These are phyloP conservation scores for Exserohilum turcica DNA, from an alignment of 2,329 filamentous ascomycete species.

Conservation along the genomic window DNA sequence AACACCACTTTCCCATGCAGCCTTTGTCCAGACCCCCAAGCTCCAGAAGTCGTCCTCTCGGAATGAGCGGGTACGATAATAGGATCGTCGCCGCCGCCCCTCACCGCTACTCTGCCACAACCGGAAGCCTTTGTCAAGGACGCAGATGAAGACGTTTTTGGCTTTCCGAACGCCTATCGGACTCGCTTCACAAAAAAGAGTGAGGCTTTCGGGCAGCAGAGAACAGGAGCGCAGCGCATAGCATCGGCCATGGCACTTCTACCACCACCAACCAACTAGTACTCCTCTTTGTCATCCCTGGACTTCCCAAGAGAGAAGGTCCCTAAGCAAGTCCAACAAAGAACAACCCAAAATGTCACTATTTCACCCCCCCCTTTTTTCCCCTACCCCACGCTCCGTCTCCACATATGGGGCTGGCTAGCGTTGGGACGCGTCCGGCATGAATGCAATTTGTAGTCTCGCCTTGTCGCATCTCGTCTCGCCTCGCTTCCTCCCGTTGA, in stretches of 20 bases:
- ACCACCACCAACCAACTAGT: constrained; percentile 1
- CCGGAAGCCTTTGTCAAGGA: background rate
- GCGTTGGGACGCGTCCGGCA: background rate
- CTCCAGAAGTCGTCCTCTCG: background rate
- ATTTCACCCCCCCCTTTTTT: background rate
- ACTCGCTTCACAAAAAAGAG: background rate
- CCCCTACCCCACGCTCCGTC: constrained; percentile 10
- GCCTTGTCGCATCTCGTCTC: background rate
- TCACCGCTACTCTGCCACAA: constrained; percentile 11
- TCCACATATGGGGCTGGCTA: constrained; percentile 5
- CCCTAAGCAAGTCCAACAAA: background rate
- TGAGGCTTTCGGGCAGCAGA: background rate
- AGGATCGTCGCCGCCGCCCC: background rate
- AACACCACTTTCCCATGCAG: background rate
- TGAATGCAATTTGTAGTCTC: too few relatives aligned
- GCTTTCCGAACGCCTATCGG: background rate
- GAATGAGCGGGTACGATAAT: constrained; percentile 4
- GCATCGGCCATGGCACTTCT: constrained; percentile 7
- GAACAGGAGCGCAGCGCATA: constrained; percentile 7
- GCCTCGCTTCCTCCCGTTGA: constrained; percentile 1
- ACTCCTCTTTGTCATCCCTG: background rate
- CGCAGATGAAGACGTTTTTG: background rate
- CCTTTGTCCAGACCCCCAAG: background rate
- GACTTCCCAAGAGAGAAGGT: constrained; percentile 8
- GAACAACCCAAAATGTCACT: constrained; percentile 4